A percentile compares a stretch with the other conserved stretches of the same genome.
Conservation (phyloP, 208 protist species). For the Crithidia brevicula region DNA sequence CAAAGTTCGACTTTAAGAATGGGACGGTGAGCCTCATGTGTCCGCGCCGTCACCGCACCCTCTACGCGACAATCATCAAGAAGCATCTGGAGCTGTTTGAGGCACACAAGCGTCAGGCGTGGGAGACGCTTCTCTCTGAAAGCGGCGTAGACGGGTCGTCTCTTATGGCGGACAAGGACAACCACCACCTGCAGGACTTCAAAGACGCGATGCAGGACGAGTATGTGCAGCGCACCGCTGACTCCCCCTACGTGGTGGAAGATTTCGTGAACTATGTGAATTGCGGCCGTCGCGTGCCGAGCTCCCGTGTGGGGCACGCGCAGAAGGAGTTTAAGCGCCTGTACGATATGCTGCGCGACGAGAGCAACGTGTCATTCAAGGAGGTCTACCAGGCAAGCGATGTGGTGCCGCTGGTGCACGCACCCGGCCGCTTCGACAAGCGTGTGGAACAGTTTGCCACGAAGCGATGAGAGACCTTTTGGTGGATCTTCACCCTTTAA, state of each 20-base stretch:
- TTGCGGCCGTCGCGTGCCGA: slow-evolving; percentile 72
- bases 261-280: slow-evolving; percentile 93
- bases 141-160: slow-evolving; percentile 9
- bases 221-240: slow-evolving; percentile 50
- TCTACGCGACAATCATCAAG: slow-evolving; percentile 70
- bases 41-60: slow-evolving; percentile 74
- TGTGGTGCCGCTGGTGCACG: slow-evolving; percentile 50
- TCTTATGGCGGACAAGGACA: slow-evolving; percentile 34
- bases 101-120: slow-evolving; percentile 58
- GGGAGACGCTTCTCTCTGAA: slow-evolving; percentile 50
- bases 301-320: slow-evolving; percentile 49
- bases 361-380: slow-evolving; percentile 43
- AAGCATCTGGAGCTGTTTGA: slow-evolving; percentile 56
- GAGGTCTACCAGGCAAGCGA: slow-evolving; percentile 61
- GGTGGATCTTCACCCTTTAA: too few species aligned
- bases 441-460: slow-evolving; percentile 63
- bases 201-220: slow-evolving; percentile 65
- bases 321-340: slow-evolving; percentile 66
- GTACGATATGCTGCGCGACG: slow-evolving; percentile 48
- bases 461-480: slow-evolving; percentile 4
- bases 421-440: slow-evolving; percentile 41
- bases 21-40: slow-evolving; percentile 88
- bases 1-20: slow-evolving; percentile 76
- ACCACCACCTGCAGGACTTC: slow-evolving; percentile 62
- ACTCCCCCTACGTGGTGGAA: slow-evolving; percentile 80